These are phyloP conservation scores for Cystobasidium onofrii DNA, from an alignment of 768 basidiomycete species.

Conservation along the genomic window DNA sequence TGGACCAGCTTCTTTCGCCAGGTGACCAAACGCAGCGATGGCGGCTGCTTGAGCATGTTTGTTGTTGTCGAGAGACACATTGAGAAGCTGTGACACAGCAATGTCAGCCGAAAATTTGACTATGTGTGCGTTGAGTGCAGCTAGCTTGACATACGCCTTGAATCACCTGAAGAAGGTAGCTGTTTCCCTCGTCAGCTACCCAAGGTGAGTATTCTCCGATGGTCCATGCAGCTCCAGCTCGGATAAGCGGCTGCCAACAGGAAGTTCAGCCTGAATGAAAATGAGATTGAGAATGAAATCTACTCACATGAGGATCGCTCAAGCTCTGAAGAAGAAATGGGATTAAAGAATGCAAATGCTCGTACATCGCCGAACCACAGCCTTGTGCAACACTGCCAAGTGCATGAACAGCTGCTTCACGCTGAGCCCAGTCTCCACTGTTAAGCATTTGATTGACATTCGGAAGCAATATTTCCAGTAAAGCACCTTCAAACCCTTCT, in stretches of 20 bases:
- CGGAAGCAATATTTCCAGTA: conserved; percentile 77
- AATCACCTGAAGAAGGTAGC: conserved; percentile 92
- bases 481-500: conserved; percentile 79
- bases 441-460: conserved; percentile 88
- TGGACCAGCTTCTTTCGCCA: conserved; percentile 88
- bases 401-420: conserved; percentile 94
- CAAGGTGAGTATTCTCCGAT: conserved; percentile 97
- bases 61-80: conserved; percentile 98
- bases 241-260: conserved; percentile 73
- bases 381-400: conserved; percentile 98
- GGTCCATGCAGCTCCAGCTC: conserved; percentile 98
- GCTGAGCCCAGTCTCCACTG: conserved; percentile 81
- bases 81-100: conserved; percentile 61
- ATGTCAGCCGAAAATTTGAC: not conserved
- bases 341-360: conserved; percentile 82
- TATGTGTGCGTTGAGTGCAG: not conserved
- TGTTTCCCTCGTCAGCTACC: conserved; percentile 72
- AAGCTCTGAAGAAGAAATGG: conserved; percentile 85
- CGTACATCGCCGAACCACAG: conserved; percentile 89
- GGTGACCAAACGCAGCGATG: conserved; percentile 94
- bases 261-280: not conserved
- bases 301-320: conserved; percentile 74
- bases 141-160: conserved; percentile 67
- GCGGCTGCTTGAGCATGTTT: conserved; percentile 98
- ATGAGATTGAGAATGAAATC: not conserved